phyloP scores from a whole-genome alignment of 768 basidiomycete species.

The Kwoniella botswanensis region DNA sequence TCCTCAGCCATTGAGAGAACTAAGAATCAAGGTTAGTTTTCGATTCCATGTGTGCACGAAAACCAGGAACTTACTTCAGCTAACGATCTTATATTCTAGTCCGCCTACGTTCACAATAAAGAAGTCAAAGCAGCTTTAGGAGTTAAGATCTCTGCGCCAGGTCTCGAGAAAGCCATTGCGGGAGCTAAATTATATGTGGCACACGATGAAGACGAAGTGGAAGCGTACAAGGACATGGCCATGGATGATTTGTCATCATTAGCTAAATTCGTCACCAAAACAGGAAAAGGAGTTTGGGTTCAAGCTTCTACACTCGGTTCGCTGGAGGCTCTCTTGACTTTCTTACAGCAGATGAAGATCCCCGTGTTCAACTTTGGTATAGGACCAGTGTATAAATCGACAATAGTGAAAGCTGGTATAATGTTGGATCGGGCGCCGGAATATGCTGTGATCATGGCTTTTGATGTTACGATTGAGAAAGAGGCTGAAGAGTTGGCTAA shows the following conservation, averaged over 20 bases:
- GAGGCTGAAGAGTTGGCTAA: conserved; percentile 90
- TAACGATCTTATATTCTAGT: conserved; percentile 62
- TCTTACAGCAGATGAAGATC: conserved; percentile 92
- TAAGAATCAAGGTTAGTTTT: conserved; percentile 82
- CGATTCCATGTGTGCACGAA: conserved; percentile 12
- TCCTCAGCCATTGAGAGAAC: conserved; percentile 91
- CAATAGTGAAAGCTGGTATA: conserved; percentile 85
- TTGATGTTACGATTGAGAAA: conserved; percentile 92
- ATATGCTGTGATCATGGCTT: conserved; percentile 91
- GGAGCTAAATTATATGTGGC: conserved; percentile 91
- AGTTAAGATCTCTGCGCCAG: conserved; percentile 91
- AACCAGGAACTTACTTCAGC: background rate
- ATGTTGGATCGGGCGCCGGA: conserved; percentile 98
- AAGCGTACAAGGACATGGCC: conserved; percentile 89
- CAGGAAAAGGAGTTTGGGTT: conserved; percentile 94
- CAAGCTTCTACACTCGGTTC: conserved; percentile 97
- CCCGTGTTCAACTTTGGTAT: conserved; percentile 98
- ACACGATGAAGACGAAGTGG: conserved; percentile 95
- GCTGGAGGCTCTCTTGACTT: conserved; percentile 92
- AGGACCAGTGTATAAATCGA: conserved; percentile 93
- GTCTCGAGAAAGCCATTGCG: conserved; percentile 96
- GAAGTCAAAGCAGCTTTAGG: conserved; percentile 96
- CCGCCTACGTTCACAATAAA: conserved; percentile 94
- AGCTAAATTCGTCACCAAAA: conserved; percentile 88
- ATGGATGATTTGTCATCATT: conserved; percentile 94